Base-by-base conservation (phyloP, 768 basidiomycete genomes). In the Lactarius quietus region DNA sequence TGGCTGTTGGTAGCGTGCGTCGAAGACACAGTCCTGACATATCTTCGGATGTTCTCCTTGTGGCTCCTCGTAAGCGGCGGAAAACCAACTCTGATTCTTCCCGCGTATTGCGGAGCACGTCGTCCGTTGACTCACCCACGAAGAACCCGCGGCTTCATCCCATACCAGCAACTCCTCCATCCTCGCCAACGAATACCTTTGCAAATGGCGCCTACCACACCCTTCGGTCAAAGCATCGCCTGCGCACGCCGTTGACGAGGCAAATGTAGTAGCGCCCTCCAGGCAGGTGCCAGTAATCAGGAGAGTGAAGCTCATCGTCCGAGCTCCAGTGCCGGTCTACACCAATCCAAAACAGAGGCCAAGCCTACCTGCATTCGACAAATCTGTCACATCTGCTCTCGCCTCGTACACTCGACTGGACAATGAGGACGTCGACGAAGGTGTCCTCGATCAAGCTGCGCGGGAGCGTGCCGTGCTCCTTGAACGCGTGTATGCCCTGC, bases 271-370 rank as follows among this genome's bases (percentile, higher is more conserved):
- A 9, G 23, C 45, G 20, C 33, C 70, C 33, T 66, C 64, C 56
- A 33, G 71, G 38, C 61, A 71, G 18, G 72, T 70, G 20, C 74
- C 74, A n/a, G 76, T 77, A 35, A 80, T 91, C 63, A 86, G 83
- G 72, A 85, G 90, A 59, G 79, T 92, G 56, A 84, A 81, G 70
- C 78, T 89, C 63, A 81, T 90, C 55, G 87, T 93, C 17, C 83
- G 87, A 43, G 78, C 78, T 15, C 90, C 90, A 8, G 81, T 82
- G 1, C 85, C 84, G 3, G 72, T 77, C 2, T 77, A 86, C 51
- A 84, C 92, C 15, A 83, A 88, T 73, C 93, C 89, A 0, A 73
- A 72, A 15, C 94, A 97, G 72, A 79, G 79, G 14, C 88, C 91
- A 1, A 79, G 82, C 0, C 75, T 77, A 0, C 77, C 86, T 0